Evolutionary conservation across 495 filamentous ascomycete species (phyloP), one percentile per base, ranked within the genome.

Genomic region (Xylaria scruposa): DNA sequence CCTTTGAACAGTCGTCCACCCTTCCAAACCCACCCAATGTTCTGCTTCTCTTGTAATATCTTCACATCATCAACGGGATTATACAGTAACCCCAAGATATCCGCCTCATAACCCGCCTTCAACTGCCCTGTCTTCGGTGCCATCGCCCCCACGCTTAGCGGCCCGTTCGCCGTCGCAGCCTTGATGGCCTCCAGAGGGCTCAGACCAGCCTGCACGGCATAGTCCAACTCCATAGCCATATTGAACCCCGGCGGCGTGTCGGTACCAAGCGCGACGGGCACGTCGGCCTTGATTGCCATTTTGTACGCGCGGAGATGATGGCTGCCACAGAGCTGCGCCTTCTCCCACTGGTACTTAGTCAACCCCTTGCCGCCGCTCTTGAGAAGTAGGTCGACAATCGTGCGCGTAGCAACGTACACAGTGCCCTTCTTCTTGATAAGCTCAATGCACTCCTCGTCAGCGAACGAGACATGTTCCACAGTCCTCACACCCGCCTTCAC

Each of bases 151-250:
- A 86, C 71, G 1, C 78, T 86, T 53, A 82, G 67, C 54, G 85
- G 84, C 8, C 82, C 82, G 47, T 82, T 87, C 6, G 86, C 86
- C 15, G 86, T 88, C 47, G 83, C 84, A 6, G 85, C 84, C 70
- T 87, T 83, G 69, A 88, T 86, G 15, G 86, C 86, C 54, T 85
- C 77, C n/a, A 88, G 73, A 2, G 81, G 82, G 47, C 79, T 85
- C 82, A 88, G 78, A 0, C 86, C 86, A 13, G 83, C 83, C 68
- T 85, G 76, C 36, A 87, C 84, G 13, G 86, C 86, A 60, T 82
- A 83, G 9, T 80, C 79, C 36, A 88, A 63, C 68, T 88, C 86
- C 67, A 80, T 77, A 6, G 84, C 86, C 72, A 80, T 79, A 66
- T 85, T 85, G 47, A 81, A 79, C 0, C 83, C 85, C 42, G 81